Evolutionary conservation across 768 basidiomycete genomes (phyloP).

Genomic region (Mycena capillaripes): DNA sequence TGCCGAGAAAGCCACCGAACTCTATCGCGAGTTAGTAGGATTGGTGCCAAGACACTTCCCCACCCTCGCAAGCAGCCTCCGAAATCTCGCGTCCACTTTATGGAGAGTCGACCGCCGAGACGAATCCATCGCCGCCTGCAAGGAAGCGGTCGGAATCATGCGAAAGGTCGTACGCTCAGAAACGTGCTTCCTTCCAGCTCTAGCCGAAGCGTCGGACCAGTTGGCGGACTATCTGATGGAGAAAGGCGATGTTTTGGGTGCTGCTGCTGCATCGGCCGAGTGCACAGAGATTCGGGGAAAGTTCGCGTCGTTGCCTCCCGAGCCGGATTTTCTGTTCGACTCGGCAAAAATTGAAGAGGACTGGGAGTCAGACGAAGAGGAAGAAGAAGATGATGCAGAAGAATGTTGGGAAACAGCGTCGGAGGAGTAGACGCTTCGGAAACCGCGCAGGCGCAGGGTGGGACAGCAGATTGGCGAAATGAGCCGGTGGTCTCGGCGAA

Average conservation of each 20-base stretch:
- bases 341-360: background rate
- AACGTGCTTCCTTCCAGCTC: background rate
- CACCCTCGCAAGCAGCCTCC: constrained; percentile 1
- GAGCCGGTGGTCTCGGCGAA: constrained; percentile 52
- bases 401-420: background rate
- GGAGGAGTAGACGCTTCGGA: no score
- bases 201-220: background rate
- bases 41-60: background rate
- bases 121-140: constrained; percentile 1
- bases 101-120: background rate
- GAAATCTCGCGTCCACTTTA: background rate
- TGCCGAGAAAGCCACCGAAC: background rate
- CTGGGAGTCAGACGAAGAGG: no score
- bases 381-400: background rate
- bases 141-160: constrained; percentile 6
- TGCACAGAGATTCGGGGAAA: background rate
- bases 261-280: background rate
- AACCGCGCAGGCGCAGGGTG: constrained; percentile 35
- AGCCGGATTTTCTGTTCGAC: background rate
- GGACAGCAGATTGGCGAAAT: constrained; percentile 42
- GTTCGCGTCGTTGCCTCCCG: background rate
- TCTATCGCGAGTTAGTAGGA: constrained; percentile 7
- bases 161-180: background rate
- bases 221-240: background rate
- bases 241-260: background rate